A percentile compares a stretch with the other conserved stretches of the same genome.
These are phyloP conservation scores for Ogataea henricii DNA, from an alignment of 805 yeast genomes.

Conservation along the genomic window DNA sequence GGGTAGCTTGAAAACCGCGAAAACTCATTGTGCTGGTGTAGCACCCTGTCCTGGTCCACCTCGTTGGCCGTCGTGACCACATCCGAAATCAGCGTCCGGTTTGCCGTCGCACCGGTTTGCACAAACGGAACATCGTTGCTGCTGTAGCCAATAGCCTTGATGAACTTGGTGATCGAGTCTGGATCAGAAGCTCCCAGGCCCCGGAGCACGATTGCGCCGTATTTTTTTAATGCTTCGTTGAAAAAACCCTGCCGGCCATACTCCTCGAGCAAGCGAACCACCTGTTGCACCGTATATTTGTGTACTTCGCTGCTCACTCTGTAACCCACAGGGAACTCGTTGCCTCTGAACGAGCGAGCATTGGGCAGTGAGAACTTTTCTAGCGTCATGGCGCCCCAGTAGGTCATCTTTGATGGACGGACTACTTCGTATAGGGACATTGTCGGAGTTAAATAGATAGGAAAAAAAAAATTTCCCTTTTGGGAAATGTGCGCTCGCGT, in stretches of 20 bases:
- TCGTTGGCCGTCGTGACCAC: conserved; percentile 37
- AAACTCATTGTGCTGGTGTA: conserved; percentile 39
- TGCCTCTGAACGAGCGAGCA: conserved; percentile 20
- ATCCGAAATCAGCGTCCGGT: conserved; percentile 28
- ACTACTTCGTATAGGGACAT: not conserved
- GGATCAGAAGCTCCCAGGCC: conserved; percentile 25
- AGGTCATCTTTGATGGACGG: no score
- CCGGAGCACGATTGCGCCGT: conserved; percentile 34
- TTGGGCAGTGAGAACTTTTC: conserved; percentile 7
- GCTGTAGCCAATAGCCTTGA: conserved; percentile 24
- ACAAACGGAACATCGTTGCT: conserved; percentile 28
- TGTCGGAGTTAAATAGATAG: not conserved
- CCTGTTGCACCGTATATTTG: conserved; percentile 1
- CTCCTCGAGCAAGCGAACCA: conserved; percentile 12
- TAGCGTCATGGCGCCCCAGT: not conserved
- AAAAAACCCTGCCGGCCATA: conserved; percentile 27
- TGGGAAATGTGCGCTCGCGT: not conserved
- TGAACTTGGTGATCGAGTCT: conserved; percentile 21
- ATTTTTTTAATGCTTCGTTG: conserved; percentile 22
- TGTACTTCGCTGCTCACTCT: not conserved
- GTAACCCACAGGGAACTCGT: conserved; percentile 23
- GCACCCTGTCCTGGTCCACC: conserved; percentile 27
- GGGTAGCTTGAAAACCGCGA: conserved; percentile 36
- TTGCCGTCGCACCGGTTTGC: conserved; percentile 34
- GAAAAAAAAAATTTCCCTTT: not conserved